Evolutionary conservation across 176 grass and related monocot genomes (phyloP).

Genomic region (Pontederia paniculata): DNA sequence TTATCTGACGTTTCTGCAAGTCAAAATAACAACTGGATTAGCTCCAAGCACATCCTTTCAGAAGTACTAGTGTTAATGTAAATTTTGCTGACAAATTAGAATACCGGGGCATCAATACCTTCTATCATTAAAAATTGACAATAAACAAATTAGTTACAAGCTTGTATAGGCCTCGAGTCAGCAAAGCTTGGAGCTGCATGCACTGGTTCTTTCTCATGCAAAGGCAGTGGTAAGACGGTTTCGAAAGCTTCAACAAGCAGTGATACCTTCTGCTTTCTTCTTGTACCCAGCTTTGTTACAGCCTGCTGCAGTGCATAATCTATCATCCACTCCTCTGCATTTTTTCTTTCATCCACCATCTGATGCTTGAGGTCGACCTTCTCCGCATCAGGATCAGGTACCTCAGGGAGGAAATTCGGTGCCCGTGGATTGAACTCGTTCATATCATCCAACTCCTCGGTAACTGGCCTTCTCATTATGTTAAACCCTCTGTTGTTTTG

Average conservation of each 20-base stretch:
- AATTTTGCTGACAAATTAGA: too few species aligned
- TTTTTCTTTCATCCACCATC: conserved; percentile 45
- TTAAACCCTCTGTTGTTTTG: conserved; percentile 21
- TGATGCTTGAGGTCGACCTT: conserved; percentile 75
- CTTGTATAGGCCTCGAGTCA: conserved; percentile 23
- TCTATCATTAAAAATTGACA: neutral
- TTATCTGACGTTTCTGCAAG: neutral
- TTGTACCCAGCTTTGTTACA: conserved; percentile 45
- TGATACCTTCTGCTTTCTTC: conserved; percentile 60
- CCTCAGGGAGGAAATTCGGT: conserved; percentile 43
- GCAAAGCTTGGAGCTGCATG: conserved; percentile 8
- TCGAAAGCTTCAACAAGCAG: conserved; percentile 86
- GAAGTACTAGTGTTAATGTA: neutral
- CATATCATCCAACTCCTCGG: conserved; percentile 22
- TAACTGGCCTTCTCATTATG: conserved; percentile 22
- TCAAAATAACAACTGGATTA: neutral
- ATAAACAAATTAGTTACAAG: conserved; percentile 14
- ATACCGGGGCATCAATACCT: neutral
- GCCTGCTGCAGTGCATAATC: conserved; percentile 69
- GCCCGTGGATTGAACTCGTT: conserved; percentile 48
- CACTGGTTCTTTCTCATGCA: neutral
- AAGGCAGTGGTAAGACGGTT: conserved; percentile 36
- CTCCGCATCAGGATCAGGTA: conserved; percentile 47
- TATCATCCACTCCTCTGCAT: conserved; percentile 81
- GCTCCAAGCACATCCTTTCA: neutral